Evolutionary conservation across 345 rosid species (phyloP).

Genomic region (Populus pruinosa): DNA sequence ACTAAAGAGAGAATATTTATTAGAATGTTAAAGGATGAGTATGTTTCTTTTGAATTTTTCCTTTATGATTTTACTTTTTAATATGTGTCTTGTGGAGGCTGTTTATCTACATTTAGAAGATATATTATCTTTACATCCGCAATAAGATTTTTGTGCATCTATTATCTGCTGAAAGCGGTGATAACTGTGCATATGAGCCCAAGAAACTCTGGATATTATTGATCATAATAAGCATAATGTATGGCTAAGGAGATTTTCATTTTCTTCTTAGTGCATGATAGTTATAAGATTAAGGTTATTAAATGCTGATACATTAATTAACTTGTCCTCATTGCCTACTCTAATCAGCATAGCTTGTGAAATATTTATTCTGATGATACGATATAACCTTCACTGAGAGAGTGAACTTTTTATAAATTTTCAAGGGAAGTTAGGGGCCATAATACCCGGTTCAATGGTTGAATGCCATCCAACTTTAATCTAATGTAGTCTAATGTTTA

Average conservation of each 20-base stretch:
- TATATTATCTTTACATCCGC: background rate
- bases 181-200: background rate
- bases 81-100: background rate
- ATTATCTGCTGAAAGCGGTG: background rate
- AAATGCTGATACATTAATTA: background rate
- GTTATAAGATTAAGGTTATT: background rate
- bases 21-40: background rate
- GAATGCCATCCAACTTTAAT: background rate
- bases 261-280: background rate
- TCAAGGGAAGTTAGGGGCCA: background rate
- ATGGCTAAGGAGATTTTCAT: background rate
- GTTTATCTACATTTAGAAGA: background rate
- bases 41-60: background rate
- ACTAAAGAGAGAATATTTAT: background rate
- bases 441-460: background rate
- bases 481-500: background rate
- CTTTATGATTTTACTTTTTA: background rate
- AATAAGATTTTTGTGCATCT: background rate
- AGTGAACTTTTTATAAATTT: background rate
- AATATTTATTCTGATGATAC: background rate
- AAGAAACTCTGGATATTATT: background rate
- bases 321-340: background rate
- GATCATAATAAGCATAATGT: background rate
- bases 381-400: background rate
- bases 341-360: background rate